Base-by-base conservation (phyloP, 176 grass and related monocot genomes). In the Avena eriantha region DNA sequence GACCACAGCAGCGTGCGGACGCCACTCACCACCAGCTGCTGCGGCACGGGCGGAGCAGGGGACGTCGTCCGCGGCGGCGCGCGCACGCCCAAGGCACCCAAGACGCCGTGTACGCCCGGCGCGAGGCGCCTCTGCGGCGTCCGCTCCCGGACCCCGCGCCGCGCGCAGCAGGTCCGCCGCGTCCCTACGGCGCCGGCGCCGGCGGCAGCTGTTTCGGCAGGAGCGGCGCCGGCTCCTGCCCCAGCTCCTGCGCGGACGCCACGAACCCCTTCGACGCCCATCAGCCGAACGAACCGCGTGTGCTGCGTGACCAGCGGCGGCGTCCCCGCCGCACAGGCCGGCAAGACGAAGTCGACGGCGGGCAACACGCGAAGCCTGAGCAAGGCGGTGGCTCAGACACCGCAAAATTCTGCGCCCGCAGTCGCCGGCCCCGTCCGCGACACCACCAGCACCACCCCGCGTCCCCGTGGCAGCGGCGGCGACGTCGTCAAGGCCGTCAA, bases 41-140 rank as follows among this genome's bases (percentile, higher is more conserved):
- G 89, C 81, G 60, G 85, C 85, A 69, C 58, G 57, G 80, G 78
- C 1, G 86, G 31, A 0, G 53, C 13, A 34, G 29, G 29, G 9
- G 31, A 56, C 56, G 24, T 10, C 80, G 47, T 26, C 47, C 57
- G 80, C 19, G 50, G 65, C 57, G 4, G 13, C 46, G 4, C 80
- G 34, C 84, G 89, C 80, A 87, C 83, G 68, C 69, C 88, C 4
- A 80, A 79, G 65, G 84, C 88, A 5, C 92, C 89, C 16, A 88
- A 73, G 83, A 91, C 92, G 24, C 92, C 92, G 1, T 88, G 77
- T 63, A 91, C 90, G 26, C 93, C 90, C 73, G 41, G n/a, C 3
- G 84, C 85, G 2, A 63, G 86, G 85, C 90, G 80, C 63, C 65
- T 90, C 57, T 93, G 88, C 70, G 91, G 93, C 86, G 83, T 77